These are phyloP conservation scores for Mortierella claussenii DNA, from an alignment of 192 early-diverging fungal genomes.

Conservation along the genomic window DNA sequence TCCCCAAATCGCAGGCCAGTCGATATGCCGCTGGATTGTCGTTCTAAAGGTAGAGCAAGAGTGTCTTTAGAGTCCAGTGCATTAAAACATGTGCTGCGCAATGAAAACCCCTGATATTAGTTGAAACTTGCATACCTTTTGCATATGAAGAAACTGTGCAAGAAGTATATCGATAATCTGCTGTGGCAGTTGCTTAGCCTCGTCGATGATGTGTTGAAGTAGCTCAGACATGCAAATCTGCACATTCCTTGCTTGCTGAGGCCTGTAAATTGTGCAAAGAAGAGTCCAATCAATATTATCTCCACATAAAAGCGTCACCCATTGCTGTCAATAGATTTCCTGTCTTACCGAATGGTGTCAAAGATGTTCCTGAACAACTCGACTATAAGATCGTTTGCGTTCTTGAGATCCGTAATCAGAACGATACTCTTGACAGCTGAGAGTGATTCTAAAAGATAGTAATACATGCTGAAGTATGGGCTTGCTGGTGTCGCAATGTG, in stretches of 20 bases:
- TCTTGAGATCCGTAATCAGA: slow-evolving; percentile 80
- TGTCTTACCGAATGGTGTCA: slow-evolving; percentile 66
- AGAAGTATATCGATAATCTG: slow-evolving; percentile 91
- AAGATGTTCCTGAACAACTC: slow-evolving; percentile 81
- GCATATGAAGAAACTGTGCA: slow-evolving; percentile 75
- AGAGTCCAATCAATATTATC: not conserved
- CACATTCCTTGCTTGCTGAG: slow-evolving; percentile 79
- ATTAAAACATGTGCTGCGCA: too few species aligned
- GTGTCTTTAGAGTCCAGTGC: too few species aligned
- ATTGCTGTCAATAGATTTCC: not conserved
- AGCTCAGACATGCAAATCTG: slow-evolving; percentile 84
- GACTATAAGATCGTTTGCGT: slow-evolving; percentile 79
- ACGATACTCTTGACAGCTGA: slow-evolving; percentile 86
- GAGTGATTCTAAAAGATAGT: slow-evolving; percentile 90
- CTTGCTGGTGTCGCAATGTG: slow-evolving; percentile 65
- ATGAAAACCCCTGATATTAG: too few species aligned
- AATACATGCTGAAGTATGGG: slow-evolving; percentile 78
- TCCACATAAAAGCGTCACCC: not conserved
- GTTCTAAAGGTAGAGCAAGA: slow-evolving; percentile 34
- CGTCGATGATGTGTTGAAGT: slow-evolving; percentile 85
- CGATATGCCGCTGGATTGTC: slow-evolving; percentile 74
- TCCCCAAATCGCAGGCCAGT: slow-evolving; percentile 87
- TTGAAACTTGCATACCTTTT: slow-evolving; percentile 59
- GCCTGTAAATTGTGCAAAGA: slow-evolving; percentile 39
- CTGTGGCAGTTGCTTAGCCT: slow-evolving; percentile 71